Percentiles rank a stretch among this genome's conserved stretches.
Evolutionary conservation across 371 early-diverging fungal species (phyloP).

Genomic region (Dipsacomyces acuminosporus): DNA sequence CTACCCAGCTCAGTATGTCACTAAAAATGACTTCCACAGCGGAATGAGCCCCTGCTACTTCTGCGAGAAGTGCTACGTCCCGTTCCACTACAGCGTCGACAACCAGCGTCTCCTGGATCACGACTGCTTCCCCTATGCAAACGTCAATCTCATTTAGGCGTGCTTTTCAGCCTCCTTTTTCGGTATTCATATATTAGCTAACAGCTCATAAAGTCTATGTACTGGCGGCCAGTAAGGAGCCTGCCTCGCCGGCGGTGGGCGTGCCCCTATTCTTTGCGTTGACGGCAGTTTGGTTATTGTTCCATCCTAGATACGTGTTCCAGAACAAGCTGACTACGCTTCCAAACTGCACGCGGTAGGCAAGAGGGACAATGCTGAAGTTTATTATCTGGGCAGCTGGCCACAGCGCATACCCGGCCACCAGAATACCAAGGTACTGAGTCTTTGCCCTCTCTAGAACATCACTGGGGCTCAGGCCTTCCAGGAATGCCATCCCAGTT

Average conservation of each 20-base stretch:
- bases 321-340: slow-evolving; percentile 67
- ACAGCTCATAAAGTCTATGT: too few relatives aligned
- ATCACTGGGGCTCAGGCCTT: slow-evolving; percentile 53
- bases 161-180: too few relatives aligned
- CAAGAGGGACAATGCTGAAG: slow-evolving; percentile 72
- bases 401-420: slow-evolving; percentile 76
- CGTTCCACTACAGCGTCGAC: slow-evolving; percentile 65
- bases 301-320: slow-evolving; percentile 71
- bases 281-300: slow-evolving; percentile 46
- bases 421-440: slow-evolving; percentile 57
- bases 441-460: slow-evolving; percentile 56
- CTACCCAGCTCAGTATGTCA: slow-evolving; percentile 62
- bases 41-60: slow-evolving; percentile 73
- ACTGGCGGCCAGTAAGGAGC: too few relatives aligned
- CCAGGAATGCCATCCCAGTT: slow-evolving; percentile 59
- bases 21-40: slow-evolving; percentile 62
- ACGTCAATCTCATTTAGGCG: slow-evolving; percentile 36
- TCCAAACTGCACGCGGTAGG: slow-evolving; percentile 67
- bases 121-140: slow-evolving; percentile 47
- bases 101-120: slow-evolving; percentile 53
- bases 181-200: too few relatives aligned
- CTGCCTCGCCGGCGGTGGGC: too few relatives aligned
- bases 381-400: slow-evolving; percentile 74
- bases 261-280: too few relatives aligned
- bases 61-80: slow-evolving; percentile 66